Conservation (phyloP, 345 rosid genomes). For the Nasturtium officinale region DNA sequence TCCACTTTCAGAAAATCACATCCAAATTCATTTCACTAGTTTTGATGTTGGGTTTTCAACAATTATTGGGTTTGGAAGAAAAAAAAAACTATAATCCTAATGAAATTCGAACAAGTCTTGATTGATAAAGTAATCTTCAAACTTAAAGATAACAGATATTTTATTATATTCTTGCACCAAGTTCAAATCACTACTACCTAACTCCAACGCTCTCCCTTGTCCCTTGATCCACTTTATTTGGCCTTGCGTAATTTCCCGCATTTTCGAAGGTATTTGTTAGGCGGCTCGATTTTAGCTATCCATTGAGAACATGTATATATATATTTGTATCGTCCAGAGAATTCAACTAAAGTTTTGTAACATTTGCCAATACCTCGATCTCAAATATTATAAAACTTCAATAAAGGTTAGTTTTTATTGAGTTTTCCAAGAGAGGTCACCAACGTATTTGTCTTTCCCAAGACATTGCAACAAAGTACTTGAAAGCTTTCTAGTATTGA, state of each 20-base stretch:
- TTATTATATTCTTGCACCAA: not conserved
- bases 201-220: not conserved
- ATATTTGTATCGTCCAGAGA: not conserved
- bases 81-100: not conserved
- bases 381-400: not conserved
- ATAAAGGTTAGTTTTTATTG: constrained; percentile 13
- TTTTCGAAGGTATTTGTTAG: not conserved
- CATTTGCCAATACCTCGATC: not conserved
- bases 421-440: not conserved
- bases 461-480: not conserved
- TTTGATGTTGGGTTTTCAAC: not conserved
- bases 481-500: not conserved
- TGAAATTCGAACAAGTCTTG: not conserved
- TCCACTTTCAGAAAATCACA: constrained; percentile 11
- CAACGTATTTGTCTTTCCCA: constrained; percentile 3
- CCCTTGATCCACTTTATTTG: not conserved
- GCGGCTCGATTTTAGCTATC: not conserved
- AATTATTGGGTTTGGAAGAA: not conserved
- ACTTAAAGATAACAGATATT: not conserved
- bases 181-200: not conserved
- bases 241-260: not conserved
- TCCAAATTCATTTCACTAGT: constrained; percentile 9
- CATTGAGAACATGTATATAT: not conserved
- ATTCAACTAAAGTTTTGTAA: not conserved
- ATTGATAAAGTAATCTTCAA: not conserved